phyloP scores from a whole-genome alignment of 2,329 filamentous ascomycete genomes.

The Hypoxylon sp. region DNA sequence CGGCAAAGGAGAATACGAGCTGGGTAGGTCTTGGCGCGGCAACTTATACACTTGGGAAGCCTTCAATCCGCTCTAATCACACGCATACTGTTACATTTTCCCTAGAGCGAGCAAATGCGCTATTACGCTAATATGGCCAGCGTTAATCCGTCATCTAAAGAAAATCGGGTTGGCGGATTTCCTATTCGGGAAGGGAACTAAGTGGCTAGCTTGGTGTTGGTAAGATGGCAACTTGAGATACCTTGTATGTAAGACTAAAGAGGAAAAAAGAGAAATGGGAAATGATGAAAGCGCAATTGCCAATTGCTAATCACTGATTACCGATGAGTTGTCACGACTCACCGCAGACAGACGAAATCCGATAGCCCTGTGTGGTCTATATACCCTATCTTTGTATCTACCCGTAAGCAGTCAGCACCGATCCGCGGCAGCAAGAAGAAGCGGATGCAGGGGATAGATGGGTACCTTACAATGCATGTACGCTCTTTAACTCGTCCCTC shows the following conservation, averaged over 20 bases:
- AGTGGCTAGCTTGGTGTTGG: neutral
- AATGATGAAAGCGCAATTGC: neutral
- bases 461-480: neutral
- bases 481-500: neutral
- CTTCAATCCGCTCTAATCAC: conserved; percentile 28
- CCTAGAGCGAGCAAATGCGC: neutral
- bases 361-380: neutral
- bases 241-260: neutral
- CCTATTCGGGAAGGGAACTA: conserved; percentile 10
- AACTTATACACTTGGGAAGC: neutral
- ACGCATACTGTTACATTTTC: conserved; percentile 39
- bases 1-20: conserved; percentile 44
- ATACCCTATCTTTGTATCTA: neutral
- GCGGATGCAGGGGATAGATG: neutral
- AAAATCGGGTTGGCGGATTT: conserved; percentile 20
- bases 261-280: neutral
- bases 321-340: neutral
- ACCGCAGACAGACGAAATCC: neutral
- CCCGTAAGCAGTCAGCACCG: neutral
- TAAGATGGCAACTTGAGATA: too few relatives aligned
- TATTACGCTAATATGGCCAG: neutral
- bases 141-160: neutral
- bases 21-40: conserved; percentile 38
- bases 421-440: neutral
- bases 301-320: neutral